Conservation (phyloP, 176 grass and related monocot species). For the Cenchrus purpureus region DNA sequence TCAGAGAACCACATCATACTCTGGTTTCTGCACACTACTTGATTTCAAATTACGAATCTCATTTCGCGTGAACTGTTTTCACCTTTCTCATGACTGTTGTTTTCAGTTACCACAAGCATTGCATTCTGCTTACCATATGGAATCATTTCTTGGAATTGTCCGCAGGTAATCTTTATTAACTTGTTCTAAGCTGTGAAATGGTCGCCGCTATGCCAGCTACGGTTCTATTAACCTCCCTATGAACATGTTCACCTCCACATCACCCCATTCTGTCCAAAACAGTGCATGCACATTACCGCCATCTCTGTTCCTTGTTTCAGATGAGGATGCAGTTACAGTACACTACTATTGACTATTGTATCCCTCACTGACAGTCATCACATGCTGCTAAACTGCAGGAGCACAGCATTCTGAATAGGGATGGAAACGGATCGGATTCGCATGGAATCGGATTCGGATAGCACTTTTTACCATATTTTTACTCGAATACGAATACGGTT, state of each 20-base stretch:
- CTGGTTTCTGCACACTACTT: background rate
- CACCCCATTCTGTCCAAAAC: background rate
- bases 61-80: background rate
- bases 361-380: background rate
- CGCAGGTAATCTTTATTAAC: background rate
- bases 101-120: background rate
- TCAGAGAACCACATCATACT: background rate
- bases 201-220: background rate
- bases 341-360: background rate
- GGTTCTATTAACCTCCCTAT: background rate
- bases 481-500: too few species aligned
- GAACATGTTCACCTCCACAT: conserved; percentile 2
- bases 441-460: too few species aligned
- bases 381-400: conserved; percentile 22
- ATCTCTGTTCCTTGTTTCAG: conserved; percentile 20
- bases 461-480: too few species aligned
- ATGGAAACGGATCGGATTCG: too few species aligned
- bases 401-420: background rate
- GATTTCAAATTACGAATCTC: background rate
- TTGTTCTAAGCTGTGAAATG: background rate
- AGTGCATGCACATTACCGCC: background rate
- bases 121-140: background rate
- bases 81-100: background rate
- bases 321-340: background rate
- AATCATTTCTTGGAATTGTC: background rate